Base-by-base conservation (phyloP, 2,329 filamentous ascomycete species). In the Fusarium goolgardi region DNA sequence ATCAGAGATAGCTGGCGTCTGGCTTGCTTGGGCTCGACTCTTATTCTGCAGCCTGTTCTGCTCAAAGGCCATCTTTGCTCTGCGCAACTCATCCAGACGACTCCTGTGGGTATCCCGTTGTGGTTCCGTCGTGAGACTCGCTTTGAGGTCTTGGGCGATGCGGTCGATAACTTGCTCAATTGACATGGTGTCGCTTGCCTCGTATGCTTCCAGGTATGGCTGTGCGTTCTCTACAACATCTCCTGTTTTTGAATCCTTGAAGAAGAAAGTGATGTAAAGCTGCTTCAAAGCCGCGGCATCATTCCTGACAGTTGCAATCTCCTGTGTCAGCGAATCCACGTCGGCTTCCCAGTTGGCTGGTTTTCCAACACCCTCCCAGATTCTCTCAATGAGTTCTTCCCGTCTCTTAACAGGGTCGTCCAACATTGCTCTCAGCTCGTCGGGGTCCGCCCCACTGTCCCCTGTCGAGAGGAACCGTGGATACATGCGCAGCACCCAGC, bases 51-150 rank as follows among this genome's bases (percentile, higher is more conserved):
- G 76, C 72, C 73, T 80, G 71, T 78, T 78, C 69, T 81, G 82
- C 71, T 84, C 83, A 76, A 83, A 82, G 11, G 83, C 82, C 59
- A 78, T 81, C 71, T 81, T 83, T 29, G 83, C 84, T 58, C 83
- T 77, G 20, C 78, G 78, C 6, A 85, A 77, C 69, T 85, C 83
- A 56, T 83, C 81, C 4, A 85, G 73, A 12, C 82, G 79, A 53
- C 69, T 71, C 55, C 69, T 68, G 59, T 81, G 79, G 31, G 73
- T 77, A 41, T 81, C 78, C 15, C 82, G 79, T 41, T 80, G 77
- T 3, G 76, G 75, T 57, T 78, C 73, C 20, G 74, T 67, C 45
- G 55, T 75, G 41, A 71, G 72, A 57, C 64, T 75, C 32, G 72
- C 76, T 10, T 75, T 75, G 20, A 77, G 67, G 21, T 77, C 77